Evolutionary conservation across 2,329 filamentous ascomycete species (phyloP), one percentile per base, ranked within the genome.

Genomic region (Colletotrichum liriopes): DNA sequence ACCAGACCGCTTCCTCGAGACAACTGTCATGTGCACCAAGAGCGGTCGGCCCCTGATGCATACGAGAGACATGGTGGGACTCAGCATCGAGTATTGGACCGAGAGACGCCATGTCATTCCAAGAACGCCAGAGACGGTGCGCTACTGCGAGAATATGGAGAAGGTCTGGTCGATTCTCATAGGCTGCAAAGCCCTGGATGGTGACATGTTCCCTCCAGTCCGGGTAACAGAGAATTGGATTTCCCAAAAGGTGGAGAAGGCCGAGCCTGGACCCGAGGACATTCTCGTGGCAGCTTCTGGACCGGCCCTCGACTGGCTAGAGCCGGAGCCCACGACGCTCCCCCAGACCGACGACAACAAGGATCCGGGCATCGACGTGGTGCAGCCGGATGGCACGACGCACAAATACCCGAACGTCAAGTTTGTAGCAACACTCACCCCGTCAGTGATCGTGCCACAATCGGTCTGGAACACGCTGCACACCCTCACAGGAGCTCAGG

Each of bases 21-120:
- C 86, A n/a, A 82, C 87, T 62, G 91, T 90, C 58, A 87, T 94
- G 81, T 94, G 93, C 78, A 89, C 89, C 68, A 90, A 88, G 74
- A 92, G 93, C 78, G 94, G 94, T 2, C 86, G 86, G 39, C 93
- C 94, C 0, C 83, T 87, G 39, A 93, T 96, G 88, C 93, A 96
- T 81, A 87, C 88, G 18, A 86, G 90, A 62, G 87, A 88, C 29
- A 88, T 87, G 61, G 84, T 96, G 35, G 94, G 94, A 1, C 82
- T 96, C 67, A 90, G 89, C 60, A 77, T 96, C 49, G 92, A 94
- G 74, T 97, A 96, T 79, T 96, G 94, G 94, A 92, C 90, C 80
- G 87, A 92, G 76, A 84, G 86, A 67, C 86, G 89, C 58, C 84
- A 88, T 58, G 80, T 90, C 20, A 81, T 79, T 3, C 80, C 81